A percentile compares a stretch with the other conserved stretches of the same genome.
Evolutionary conservation across 371 early-diverging fungal species (phyloP).

Genomic region (Mortierella sp.): DNA sequence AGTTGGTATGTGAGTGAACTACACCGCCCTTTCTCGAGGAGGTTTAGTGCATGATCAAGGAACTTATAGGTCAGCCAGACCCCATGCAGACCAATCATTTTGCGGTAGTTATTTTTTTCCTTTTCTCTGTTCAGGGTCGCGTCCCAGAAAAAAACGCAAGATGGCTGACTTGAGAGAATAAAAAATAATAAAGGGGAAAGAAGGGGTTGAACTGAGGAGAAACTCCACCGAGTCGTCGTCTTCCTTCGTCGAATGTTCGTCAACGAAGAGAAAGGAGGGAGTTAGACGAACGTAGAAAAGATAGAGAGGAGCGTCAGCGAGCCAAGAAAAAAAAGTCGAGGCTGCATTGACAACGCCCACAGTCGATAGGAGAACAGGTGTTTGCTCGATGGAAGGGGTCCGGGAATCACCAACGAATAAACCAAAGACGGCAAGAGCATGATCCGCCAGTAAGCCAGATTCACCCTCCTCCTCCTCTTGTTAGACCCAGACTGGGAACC

Average conservation of each 20-base stretch:
- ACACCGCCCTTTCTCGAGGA: neutral
- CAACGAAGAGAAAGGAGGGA: neutral
- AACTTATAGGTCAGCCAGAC: constrained; percentile 8
- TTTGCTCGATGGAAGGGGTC: neutral
- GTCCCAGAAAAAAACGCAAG: constrained; percentile 15
- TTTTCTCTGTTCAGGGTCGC: constrained; percentile 15
- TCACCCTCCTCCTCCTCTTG: neutral
- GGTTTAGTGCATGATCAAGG: neutral
- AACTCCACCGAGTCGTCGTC: neutral
- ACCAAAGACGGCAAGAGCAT: neutral
- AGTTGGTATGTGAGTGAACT: too few relatives aligned
- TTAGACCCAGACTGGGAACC: neutral
- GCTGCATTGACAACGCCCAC: too few relatives aligned
- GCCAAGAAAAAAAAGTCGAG: too few relatives aligned
- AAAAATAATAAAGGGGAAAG: neutral
- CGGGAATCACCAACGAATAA: neutral
- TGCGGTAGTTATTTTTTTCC: neutral
- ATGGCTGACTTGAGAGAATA: neutral
- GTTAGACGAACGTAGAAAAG: too few relatives aligned
- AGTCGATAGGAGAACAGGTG: too few relatives aligned
- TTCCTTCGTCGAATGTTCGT: neutral
- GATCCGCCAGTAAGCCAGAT: too few relatives aligned
- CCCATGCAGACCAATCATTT: constrained; percentile 39
- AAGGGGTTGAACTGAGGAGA: neutral
- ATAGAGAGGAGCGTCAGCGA: too few relatives aligned